These are phyloP conservation scores for Ceratonia siliqua DNA, from an alignment of 306 rosid genomes.

Conservation along the genomic window DNA sequence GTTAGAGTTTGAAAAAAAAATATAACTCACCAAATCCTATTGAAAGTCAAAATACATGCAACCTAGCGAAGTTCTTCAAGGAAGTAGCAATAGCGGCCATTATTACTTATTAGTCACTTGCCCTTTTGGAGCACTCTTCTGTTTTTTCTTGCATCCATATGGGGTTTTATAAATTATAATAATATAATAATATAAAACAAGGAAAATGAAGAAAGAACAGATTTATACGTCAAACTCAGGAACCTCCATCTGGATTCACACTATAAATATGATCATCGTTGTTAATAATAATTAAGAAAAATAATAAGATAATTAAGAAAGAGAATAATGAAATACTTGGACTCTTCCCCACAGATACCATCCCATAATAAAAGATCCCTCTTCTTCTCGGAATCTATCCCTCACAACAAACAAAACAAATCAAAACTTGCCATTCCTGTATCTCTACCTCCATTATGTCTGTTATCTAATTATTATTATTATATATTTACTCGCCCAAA, in stretches of 20 bases:
- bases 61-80: not conserved
- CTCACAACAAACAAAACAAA: conserved; percentile 8
- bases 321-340: not conserved
- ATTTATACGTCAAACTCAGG: not conserved
- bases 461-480: no score
- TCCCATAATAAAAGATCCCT: conserved; percentile 44
- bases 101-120: no score
- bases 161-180: no score
- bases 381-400: conserved; percentile 34
- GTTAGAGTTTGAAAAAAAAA: not conserved
- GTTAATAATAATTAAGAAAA: not conserved
- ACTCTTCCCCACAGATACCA: conserved; percentile 13
- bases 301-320: not conserved
- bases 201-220: conserved; percentile 2
- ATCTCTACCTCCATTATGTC: no score
- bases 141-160: no score
- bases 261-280: not conserved
- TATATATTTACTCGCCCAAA: no score
- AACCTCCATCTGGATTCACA: not conserved
- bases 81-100: no score
- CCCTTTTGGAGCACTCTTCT: no score
- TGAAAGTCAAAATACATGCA: conserved; percentile 21
- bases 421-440: conserved; percentile 22
- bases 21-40: not conserved
- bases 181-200: not conserved